Conservation (phyloP, 495 filamentous ascomycete species). For the Pseudevernia furfuracea region DNA sequence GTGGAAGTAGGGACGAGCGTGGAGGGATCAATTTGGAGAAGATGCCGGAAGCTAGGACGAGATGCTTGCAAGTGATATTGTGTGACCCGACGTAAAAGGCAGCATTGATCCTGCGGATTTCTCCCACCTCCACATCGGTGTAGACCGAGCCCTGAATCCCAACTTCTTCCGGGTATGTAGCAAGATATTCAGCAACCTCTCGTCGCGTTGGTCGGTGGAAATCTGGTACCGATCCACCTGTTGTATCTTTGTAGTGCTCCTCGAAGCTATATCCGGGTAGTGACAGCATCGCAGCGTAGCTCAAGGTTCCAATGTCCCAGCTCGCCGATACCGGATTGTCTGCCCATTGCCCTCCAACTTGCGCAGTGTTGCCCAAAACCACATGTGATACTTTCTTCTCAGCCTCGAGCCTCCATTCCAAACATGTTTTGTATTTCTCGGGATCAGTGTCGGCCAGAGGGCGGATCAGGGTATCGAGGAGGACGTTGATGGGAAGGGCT, state of each 20-base stretch:
- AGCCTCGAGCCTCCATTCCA: conserved; percentile 50
- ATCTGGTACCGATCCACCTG: conserved; percentile 41
- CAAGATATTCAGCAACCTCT: conserved; percentile 53
- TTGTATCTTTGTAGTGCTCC: conserved; percentile 41
- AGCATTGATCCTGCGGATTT: conserved; percentile 38
- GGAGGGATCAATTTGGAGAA: conserved; percentile 52
- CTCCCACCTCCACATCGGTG: conserved; percentile 36
- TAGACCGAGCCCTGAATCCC: conserved; percentile 47
- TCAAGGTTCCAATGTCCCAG: conserved; percentile 52
- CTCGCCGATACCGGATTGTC: conserved; percentile 48
- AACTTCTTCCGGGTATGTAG: conserved; percentile 47
- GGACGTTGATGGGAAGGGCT: conserved; percentile 55
- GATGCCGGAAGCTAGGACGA: conserved; percentile 58
- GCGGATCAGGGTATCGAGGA: conserved; percentile 58
- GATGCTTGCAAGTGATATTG: conserved; percentile 48
- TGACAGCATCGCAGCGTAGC: conserved; percentile 61
- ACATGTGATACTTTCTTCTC: conserved; percentile 49
- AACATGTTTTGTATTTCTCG: conserved; percentile 40
- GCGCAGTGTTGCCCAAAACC: conserved; percentile 47
- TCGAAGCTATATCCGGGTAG: conserved; percentile 56
- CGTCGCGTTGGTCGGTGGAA: conserved; percentile 51
- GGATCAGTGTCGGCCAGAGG: conserved; percentile 56
- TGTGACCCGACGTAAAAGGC: conserved; percentile 50
- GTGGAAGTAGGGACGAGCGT: conserved; percentile 39
- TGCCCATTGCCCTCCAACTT: conserved; percentile 58